Evolutionary conservation across 352 stramenopile genomes (phyloP).

Genomic region (Labyrinthula sp.): DNA sequence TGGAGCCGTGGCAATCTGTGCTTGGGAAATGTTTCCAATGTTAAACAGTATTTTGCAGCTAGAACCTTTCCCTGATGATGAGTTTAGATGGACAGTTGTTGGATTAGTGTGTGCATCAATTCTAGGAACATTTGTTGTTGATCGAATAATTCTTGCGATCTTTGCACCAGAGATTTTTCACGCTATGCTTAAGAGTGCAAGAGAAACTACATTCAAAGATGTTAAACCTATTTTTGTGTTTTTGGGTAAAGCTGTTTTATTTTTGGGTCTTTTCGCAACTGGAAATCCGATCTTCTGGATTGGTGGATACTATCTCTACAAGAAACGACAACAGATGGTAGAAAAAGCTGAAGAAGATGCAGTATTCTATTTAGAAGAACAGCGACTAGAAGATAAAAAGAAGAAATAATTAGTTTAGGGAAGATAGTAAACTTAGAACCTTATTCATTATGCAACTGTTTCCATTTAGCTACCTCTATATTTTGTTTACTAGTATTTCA

Average conservation of each 20-base stretch:
- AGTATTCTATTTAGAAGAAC: too few species aligned
- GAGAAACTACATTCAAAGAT: conserved; percentile 9
- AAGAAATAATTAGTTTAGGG: too few species aligned
- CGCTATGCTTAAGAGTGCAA: conserved; percentile 20
- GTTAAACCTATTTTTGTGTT: conserved; percentile 11
- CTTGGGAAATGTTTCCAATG: conserved; percentile 16
- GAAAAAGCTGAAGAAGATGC: too few species aligned
- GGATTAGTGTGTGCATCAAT: conserved; percentile 12
- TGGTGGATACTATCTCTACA: conserved; percentile 16
- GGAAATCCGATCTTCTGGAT: conserved; percentile 23
- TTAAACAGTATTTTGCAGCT: conserved; percentile 22
- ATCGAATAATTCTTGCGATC: conserved; percentile 16
- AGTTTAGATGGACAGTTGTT: conserved; percentile 18
- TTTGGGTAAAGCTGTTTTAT: conserved; percentile 9
- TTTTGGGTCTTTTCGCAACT: conserved; percentile 5
- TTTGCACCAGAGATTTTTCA: conserved; percentile 14
- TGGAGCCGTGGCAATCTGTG: conserved; percentile 7
- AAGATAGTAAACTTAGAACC: too few species aligned
- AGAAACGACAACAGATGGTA: conserved; percentile 3
- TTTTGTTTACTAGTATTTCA: too few species aligned
- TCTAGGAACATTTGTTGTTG: conserved; percentile 24
- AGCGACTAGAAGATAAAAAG: too few species aligned
- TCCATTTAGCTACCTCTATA: too few species aligned
- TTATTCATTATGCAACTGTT: too few species aligned
- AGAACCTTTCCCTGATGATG: conserved; percentile 24